Evolutionary conservation across 164 flowering plant species (phyloP).

Genomic region (Magnolia officinalis): DNA sequence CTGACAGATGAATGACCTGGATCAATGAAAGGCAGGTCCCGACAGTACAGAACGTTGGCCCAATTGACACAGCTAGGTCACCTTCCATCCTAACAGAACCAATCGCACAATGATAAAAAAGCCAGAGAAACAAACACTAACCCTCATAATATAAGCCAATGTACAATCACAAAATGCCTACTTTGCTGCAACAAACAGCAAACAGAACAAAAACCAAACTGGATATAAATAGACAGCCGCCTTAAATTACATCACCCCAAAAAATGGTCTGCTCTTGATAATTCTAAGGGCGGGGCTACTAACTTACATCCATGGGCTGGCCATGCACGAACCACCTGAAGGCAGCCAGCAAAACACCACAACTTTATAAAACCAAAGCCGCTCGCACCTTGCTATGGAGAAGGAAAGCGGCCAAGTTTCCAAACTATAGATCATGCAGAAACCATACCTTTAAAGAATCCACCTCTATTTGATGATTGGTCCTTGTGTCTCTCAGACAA

Average conservation of each 20-base stretch:
- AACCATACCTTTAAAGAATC: conserved; percentile 11
- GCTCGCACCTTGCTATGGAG: conserved; percentile 9
- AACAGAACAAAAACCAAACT: conserved; percentile 13
- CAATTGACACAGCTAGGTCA: not conserved
- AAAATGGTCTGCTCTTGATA: conserved; percentile 13
- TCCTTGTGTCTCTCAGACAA: not conserved
- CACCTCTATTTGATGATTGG: conserved; percentile 2
- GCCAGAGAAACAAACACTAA: not conserved
- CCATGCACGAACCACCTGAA: conserved; percentile 2
- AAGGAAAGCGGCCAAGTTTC: conserved; percentile 20
- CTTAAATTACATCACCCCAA: conserved; percentile 19
- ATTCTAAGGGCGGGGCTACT: conserved; percentile 1
- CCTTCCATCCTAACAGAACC: too few relatives aligned
- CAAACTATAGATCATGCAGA: conserved; percentile 16
- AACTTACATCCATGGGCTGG: conserved; percentile 6
- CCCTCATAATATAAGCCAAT: not conserved
- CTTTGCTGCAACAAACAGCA: conserved; percentile 10
- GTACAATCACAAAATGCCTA: conserved; percentile 8
- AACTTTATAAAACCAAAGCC: conserved; percentile 9
- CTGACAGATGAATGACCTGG: too few relatives aligned
- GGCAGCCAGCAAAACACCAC: conserved; percentile 12
- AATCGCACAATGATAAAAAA: not conserved
- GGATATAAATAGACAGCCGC: conserved; percentile 14
- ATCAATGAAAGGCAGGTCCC: not conserved
- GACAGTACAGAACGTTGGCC: not conserved